phyloP scores from a whole-genome alignment of 352 stramenopile genomes.

The Peronospora tabacina region DNA sequence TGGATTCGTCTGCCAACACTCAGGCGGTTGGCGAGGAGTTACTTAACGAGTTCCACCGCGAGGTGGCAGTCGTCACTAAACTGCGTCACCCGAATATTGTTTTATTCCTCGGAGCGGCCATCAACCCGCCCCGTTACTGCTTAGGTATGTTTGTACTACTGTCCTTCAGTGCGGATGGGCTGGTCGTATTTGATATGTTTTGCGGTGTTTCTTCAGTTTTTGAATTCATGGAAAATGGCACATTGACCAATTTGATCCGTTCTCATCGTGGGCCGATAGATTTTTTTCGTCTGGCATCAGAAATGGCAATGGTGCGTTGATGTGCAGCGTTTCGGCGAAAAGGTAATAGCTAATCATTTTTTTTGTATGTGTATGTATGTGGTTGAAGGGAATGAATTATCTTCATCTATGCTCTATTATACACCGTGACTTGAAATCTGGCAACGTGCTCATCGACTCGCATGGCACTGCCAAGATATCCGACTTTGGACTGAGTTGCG shows the following conservation, averaged over 20 bases:
- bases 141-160: slow-evolving; percentile 38
- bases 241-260: slow-evolving; percentile 75
- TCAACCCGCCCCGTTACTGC: slow-evolving; percentile 74
- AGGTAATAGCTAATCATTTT: neutral
- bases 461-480: slow-evolving; percentile 84
- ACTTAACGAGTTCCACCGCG: slow-evolving; percentile 81
- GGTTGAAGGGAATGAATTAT: slow-evolving; percentile 88
- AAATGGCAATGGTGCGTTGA: slow-evolving; percentile 67
- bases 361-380: slow-evolving; percentile 7
- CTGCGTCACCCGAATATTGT: slow-evolving; percentile 83
- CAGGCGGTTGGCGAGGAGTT: slow-evolving; percentile 60
- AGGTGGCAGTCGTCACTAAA: slow-evolving; percentile 80
- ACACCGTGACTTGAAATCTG: slow-evolving; percentile 94
- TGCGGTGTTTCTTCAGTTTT: slow-evolving; percentile 41
- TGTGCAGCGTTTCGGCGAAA: neutral
- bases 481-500: slow-evolving; percentile 83
- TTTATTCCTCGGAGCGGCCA: slow-evolving; percentile 72
- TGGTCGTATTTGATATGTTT: neutral
- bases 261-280: slow-evolving; percentile 54
- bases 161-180: neutral
- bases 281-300: slow-evolving; percentile 68
- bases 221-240: slow-evolving; percentile 86
- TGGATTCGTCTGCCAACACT: slow-evolving; percentile 68
- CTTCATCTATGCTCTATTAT: slow-evolving; percentile 91
- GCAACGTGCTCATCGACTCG: slow-evolving; percentile 87